phyloP scores from a whole-genome alignment of 208 protist species.

The Blastocrithidia nonstop region DNA sequence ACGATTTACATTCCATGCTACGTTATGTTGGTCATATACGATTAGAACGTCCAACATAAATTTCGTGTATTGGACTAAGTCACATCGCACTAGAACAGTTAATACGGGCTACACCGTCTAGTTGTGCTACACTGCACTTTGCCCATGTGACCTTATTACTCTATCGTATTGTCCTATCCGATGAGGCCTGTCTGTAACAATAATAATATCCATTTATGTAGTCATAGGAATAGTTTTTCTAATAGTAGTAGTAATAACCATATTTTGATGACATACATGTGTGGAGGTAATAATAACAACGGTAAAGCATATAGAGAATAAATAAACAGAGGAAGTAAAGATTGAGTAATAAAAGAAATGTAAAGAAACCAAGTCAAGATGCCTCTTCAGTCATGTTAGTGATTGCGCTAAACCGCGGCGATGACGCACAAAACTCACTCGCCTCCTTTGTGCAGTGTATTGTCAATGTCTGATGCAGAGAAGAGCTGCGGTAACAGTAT shows the following conservation, averaged over 20 bases:
- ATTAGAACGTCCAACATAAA: no score
- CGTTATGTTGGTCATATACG: no score
- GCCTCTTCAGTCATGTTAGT: constrained; percentile 35
- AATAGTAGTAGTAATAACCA: no score
- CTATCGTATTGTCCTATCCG: constrained; percentile 22
- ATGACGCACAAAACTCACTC: constrained; percentile 38
- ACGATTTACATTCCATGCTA: no score
- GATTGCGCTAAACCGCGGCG: constrained; percentile 47
- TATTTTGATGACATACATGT: no score
- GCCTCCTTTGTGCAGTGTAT: constrained; percentile 66
- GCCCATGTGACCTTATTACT: constrained; percentile 57
- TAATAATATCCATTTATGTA: background rate
- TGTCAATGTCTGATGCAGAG: constrained; percentile 62
- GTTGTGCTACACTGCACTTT: constrained; percentile 55
- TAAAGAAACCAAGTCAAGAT: no score
- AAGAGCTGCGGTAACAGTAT: constrained; percentile 44
- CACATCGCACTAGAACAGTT: constrained; percentile 57
- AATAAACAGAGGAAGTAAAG: no score
- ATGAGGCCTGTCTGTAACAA: background rate
- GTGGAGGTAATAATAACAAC: no score
- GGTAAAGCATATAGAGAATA: no score
- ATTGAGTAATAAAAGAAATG: no score
- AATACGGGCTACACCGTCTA: constrained; percentile 25
- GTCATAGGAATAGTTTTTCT: no score
- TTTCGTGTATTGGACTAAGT: no score